phyloP scores from a whole-genome alignment of 2,329 filamentous ascomycete species.

The Akanthomyces dipterigenus region DNA sequence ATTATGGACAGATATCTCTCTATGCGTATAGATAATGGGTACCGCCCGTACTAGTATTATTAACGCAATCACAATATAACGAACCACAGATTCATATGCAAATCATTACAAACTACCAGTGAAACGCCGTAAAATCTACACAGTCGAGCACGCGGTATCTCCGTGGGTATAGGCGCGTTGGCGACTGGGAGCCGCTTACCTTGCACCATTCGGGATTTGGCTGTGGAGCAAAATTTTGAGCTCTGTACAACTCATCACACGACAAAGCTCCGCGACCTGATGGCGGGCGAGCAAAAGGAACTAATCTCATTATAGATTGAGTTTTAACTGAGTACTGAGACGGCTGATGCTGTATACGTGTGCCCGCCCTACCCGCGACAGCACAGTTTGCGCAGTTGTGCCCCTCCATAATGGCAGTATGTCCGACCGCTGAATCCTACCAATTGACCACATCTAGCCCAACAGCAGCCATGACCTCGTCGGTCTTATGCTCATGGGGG shows the following conservation, averaged over 20 bases:
- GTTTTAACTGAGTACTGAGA: too few relatives aligned
- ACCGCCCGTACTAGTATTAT: not conserved
- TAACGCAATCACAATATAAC: not conserved
- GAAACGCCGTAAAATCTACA: not conserved
- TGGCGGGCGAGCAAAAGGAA: not conserved
- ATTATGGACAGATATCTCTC: constrained; percentile 12
- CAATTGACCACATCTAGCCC: not conserved
- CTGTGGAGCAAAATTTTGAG: constrained; percentile 11
- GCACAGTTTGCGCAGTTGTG: not conserved
- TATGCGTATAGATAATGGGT: constrained; percentile 7
- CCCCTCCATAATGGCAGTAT: constrained; percentile 8
- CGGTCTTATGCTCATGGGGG: not conserved
- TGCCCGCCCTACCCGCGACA: not conserved
- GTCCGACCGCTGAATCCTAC: not conserved
- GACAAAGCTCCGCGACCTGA: not conserved
- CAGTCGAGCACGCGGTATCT: not conserved
- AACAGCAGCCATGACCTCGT: not conserved
- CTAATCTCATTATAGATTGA: not conserved
- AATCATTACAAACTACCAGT: not conserved
- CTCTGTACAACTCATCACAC: not conserved
- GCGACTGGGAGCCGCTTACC: not conserved
- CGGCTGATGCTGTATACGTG: not conserved
- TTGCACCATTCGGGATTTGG: not conserved
- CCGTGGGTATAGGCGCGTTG: not conserved
- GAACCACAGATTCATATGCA: not conserved